Evolutionary conservation across 345 rosid genomes (phyloP).

Genomic region (Eucalyptus urophylla): DNA sequence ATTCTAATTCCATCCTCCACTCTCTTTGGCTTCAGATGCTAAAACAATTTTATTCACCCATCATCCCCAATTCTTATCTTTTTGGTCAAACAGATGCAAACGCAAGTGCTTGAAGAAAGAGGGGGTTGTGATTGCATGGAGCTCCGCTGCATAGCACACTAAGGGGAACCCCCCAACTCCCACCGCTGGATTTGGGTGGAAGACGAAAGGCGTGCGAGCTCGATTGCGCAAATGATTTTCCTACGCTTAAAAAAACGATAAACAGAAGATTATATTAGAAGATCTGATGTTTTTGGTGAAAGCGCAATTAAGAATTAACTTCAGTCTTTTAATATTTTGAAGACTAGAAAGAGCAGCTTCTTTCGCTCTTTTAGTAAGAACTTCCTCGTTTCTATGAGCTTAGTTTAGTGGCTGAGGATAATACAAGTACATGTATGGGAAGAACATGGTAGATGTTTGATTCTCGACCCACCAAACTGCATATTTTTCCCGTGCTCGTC

Average conservation of each 20-base stretch:
- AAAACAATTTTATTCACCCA: neutral
- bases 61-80: neutral
- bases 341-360: neutral
- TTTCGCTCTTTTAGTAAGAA: neutral
- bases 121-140: neutral
- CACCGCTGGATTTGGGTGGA: neutral
- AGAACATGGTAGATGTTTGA: neutral
- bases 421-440: neutral
- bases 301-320: neutral
- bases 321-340: neutral
- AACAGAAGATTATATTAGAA: neutral
- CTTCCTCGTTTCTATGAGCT: neutral
- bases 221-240: neutral
- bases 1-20: constrained; percentile 14
- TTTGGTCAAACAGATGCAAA: neutral
- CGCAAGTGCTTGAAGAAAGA: neutral
- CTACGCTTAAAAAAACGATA: neutral
- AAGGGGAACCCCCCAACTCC: neutral
- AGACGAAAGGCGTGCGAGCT: neutral
- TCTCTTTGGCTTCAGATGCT: constrained; percentile 1
- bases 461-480: neutral
- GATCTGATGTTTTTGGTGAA: neutral
- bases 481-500: neutral
- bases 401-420: neutral
- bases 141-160: neutral